These are phyloP conservation scores for Epichloe typhina DNA, from an alignment of 2,329 filamentous ascomycete genomes.

Conservation along the genomic window DNA sequence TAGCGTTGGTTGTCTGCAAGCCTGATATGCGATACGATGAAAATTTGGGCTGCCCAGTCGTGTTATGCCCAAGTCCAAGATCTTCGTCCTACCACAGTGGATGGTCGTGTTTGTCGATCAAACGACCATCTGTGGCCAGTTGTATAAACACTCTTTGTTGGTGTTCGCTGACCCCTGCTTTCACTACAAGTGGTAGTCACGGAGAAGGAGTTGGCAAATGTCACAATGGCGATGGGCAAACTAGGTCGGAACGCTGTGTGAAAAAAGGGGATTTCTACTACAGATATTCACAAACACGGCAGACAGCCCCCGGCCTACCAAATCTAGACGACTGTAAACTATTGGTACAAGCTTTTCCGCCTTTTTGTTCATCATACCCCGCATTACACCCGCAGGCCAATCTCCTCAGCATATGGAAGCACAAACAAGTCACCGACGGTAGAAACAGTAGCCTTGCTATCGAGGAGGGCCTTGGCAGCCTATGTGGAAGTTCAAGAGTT, in stretches of 20 bases:
- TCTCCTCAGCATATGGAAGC: slow-evolving; percentile 85
- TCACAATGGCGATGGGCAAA: neutral
- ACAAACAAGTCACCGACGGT: slow-evolving; percentile 83
- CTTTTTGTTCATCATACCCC: slow-evolving; percentile 13
- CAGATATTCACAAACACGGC: slow-evolving; percentile 31
- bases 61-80: neutral
- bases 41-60: neutral
- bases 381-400: slow-evolving; percentile 84
- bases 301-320: slow-evolving; percentile 14
- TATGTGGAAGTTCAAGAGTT: slow-evolving; percentile 32
- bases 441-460: slow-evolving; percentile 78
- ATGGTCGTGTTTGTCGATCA: neutral
- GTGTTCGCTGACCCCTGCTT: neutral
- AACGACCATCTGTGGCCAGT: neutral
- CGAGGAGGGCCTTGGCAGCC: slow-evolving; percentile 78
- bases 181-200: neutral
- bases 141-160: neutral
- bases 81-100: neutral
- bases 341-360: slow-evolving; percentile 28
- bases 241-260: slow-evolving; percentile 6
- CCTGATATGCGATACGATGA: neutral
- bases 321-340: slow-evolving; percentile 26
- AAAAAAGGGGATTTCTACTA: slow-evolving; percentile 28
- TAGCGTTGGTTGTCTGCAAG: neutral
- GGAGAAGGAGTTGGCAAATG: neutral